Evolutionary conservation across 2,329 filamentous ascomycete genomes (phyloP).

Genomic region (Botrytis fragariae): DNA sequence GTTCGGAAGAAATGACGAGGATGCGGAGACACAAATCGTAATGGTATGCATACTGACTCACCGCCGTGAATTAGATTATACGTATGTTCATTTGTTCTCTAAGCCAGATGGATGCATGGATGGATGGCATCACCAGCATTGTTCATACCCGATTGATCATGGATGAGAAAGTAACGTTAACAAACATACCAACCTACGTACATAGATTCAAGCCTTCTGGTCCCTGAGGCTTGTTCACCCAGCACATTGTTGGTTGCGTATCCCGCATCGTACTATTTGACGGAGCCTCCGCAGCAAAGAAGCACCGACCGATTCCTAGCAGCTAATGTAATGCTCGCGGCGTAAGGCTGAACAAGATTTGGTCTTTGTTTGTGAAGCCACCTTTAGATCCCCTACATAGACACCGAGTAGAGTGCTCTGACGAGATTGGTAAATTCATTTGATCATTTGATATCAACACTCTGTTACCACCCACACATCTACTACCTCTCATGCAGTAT

Average conservation of each 20-base stretch:
- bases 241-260: not conserved
- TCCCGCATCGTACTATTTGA: not conserved
- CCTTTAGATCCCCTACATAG: not conserved
- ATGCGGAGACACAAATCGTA: not conserved
- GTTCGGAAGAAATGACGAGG: not conserved
- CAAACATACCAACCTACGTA: slow-evolving; percentile 5
- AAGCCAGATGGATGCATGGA: not conserved
- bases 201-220: slow-evolving; percentile 4
- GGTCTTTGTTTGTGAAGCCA: slow-evolving; percentile 3
- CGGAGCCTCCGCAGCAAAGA: not conserved
- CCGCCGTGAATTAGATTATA: not conserved
- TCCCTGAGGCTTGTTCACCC: slow-evolving; percentile 2
- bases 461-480: slow-evolving; percentile 8
- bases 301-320: not conserved
- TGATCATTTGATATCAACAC: slow-evolving; percentile 10
- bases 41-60: not conserved
- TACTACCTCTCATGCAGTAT: slow-evolving; percentile 4
- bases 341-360: slow-evolving; percentile 12
- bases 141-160: not conserved
- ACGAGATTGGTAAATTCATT: not conserved
- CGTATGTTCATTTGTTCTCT: not conserved
- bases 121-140: not conserved
- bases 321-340: not conserved
- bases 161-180: slow-evolving; percentile 18
- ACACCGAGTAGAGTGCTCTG: slow-evolving; percentile 8